phyloP scores from a whole-genome alignment of 805 yeast genomes.

The Candida sithepensis region DNA sequence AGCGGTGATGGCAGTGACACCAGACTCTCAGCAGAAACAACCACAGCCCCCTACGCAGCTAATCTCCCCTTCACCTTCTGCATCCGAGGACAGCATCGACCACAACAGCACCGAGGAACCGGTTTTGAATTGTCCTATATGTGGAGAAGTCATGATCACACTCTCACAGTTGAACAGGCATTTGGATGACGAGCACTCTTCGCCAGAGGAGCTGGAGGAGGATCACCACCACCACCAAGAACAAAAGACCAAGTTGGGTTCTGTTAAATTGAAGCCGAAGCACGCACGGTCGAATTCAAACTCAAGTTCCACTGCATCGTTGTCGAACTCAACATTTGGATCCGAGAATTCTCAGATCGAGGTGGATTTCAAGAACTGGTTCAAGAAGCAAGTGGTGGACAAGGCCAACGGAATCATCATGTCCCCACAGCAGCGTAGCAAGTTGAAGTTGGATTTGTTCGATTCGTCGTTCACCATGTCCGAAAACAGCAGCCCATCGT shows the following conservation, averaged over 20 bases:
- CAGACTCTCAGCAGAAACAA: no score
- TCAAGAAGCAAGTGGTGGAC: slow-evolving; percentile 35
- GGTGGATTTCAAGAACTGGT: slow-evolving; percentile 41
- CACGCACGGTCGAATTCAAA: neutral
- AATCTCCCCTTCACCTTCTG: neutral
- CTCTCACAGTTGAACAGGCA: slow-evolving; percentile 60
- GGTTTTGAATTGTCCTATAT: slow-evolving; percentile 60
- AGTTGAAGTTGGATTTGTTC: slow-evolving; percentile 44
- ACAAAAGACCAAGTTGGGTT: neutral
- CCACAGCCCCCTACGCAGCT: neutral
- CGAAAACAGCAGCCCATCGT: neutral
- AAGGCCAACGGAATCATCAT: slow-evolving; percentile 32
- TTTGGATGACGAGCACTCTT: slow-evolving; percentile 64
- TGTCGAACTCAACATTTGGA: neutral
- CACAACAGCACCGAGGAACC: no score
- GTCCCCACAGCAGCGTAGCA: slow-evolving; percentile 10
- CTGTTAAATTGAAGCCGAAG: no score
- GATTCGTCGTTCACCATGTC: slow-evolving; percentile 32
- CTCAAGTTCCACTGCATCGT: neutral
- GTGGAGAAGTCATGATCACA: slow-evolving; percentile 54
- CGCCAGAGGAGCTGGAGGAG: no score
- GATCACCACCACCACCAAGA: neutral
- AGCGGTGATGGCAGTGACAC: no score
- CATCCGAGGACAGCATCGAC: slow-evolving; percentile 1
- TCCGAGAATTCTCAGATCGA: slow-evolving; percentile 19